Evolutionary conservation across 1,284 basidiomycete genomes (phyloP), one percentile per base, ranked within the genome.

Genomic region (Hemileia vastatrix): DNA sequence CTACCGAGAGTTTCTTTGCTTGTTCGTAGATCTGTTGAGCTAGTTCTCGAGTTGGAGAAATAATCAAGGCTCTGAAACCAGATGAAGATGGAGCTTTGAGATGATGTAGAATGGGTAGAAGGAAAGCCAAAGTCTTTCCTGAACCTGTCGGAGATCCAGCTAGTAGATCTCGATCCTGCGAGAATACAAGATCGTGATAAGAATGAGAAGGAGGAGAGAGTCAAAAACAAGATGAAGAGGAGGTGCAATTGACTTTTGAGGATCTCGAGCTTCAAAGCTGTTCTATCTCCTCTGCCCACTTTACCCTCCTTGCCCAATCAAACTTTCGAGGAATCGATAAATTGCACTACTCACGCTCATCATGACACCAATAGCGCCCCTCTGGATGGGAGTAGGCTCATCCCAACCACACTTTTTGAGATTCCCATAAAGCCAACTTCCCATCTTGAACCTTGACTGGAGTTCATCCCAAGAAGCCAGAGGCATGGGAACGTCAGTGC

Each of bases 111-210:
- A 90, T 81, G 0, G 92, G 91, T 6, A 94, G 77, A 21, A 93
- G 80, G 76, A 94, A 96, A 0, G 90, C 83, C 3, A 95, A 79
- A 0, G 92, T 96, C 79, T 96, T 96, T 63, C 92, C 92, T 3
- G 88, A 92, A 60, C 92, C 92, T 0, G 92, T 96, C 0, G 92
- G 92, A 0, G 92, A 93, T 31, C 95, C 87, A 24, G 90, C 92
- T 66, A 88, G 84, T 19, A 93, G 80, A 76, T 95, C 90, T 62
- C 87, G 83, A 62, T 78, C 81, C 82, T 86, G 67, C 27, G 5
- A 36, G 6, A 24, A 6, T 6, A 50, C n/a, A 1, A 50, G 31
- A 50, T 24, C 49, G 2, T 19, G 49, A 19, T 27, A 24, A 5
- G 15, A n/a, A 18, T 33, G 31, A 53, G 32, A 18, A 18, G 24